These are phyloP conservation scores for Clohesyomyces aquaticus DNA, from an alignment of 495 filamentous ascomycete species.

Conservation along the genomic window DNA sequence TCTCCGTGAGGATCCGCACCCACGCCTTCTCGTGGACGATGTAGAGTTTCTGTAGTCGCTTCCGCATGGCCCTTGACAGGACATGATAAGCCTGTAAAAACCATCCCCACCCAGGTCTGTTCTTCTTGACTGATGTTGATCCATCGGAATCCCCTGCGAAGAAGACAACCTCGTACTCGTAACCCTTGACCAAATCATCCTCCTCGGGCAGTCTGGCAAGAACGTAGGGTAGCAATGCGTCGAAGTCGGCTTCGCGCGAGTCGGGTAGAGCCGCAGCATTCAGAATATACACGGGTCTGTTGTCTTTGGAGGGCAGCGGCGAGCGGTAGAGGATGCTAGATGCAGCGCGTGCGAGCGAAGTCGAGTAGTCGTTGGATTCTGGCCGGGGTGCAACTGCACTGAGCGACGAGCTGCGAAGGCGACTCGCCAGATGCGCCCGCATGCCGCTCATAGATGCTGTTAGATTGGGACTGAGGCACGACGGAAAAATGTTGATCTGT, in stretches of 20 bases:
- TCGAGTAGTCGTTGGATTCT: constrained; percentile 49
- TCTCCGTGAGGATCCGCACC: constrained; percentile 60
- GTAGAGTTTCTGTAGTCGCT: constrained; percentile 57
- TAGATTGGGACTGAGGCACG: not conserved
- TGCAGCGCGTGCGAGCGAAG: constrained; percentile 48
- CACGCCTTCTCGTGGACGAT: constrained; percentile 62
- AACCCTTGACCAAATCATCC: constrained; percentile 57
- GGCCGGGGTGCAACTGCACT: constrained; percentile 42
- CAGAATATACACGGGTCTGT: constrained; percentile 57
- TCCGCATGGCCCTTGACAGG: constrained; percentile 56
- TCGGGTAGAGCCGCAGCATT: constrained; percentile 62
- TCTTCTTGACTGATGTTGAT: constrained; percentile 48
- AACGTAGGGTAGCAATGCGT: constrained; percentile 60
- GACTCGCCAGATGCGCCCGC: constrained; percentile 32
- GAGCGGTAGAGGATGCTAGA: constrained; percentile 56
- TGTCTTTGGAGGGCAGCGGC: constrained; percentile 51
- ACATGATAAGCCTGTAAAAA: constrained; percentile 61
- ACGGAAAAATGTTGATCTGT: too few relatives aligned
- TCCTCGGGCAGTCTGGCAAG: constrained; percentile 58
- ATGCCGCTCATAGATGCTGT: constrained; percentile 27
- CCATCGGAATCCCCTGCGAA: constrained; percentile 55
- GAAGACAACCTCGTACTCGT: constrained; percentile 59
- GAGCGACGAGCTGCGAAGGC: constrained; percentile 39
- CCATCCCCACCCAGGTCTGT: constrained; percentile 61
- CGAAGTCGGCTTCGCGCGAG: constrained; percentile 55